Base-by-base conservation (phyloP, 2,329 filamentous ascomycete species). In the Furcasterigmium sp. region DNA sequence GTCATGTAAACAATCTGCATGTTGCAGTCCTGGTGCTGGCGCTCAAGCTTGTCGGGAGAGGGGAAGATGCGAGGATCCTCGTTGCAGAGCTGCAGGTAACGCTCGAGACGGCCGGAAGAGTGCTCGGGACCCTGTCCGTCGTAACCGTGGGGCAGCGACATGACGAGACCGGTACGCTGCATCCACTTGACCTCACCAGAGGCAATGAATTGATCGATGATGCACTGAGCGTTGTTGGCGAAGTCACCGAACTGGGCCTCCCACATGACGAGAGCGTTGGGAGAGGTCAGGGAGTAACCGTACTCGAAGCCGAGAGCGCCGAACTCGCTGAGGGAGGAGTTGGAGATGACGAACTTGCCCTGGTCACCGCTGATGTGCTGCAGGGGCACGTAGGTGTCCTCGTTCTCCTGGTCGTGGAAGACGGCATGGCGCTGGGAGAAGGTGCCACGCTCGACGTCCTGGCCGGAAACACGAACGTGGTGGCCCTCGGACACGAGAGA, bases 201-300 rank as follows among this genome's bases (percentile, higher is more conserved):
- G 40, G 93, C 91, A 56, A 98, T 85, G 71, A 98, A 98, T 70
- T 98, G 93, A 66, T 98, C 93, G 60, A 98, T 94, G 68, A 98
- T 94, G 65, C 90, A 95, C 71, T 98, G 93, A 35, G 93, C 91
- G 61, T 96, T 98, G 79, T 98, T 98, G 76, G 93, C 93, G 59
- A 98, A 98, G 69, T 98, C 93, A 76, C 93, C 93, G 60, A 98
- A 98, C 69, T 98, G 93, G 29, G 93, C 93, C 72, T 98, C 93
- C 93, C 93, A 98, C 83, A 98, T 95, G 56, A 98, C 91, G 20
- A 98, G 81, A 29, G 93, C 91, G 62, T 96, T 95, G 45, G 93
- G 93, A 23, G 93, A 97, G 21, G 91, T 95, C 48, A 98, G 73
- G 3, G 93, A 98, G 75, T 98, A 98, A 48, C 93, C 93, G 59